These are phyloP conservation scores for Cordyceps cateniannulata DNA, from an alignment of 2,329 filamentous ascomycete species.

Conservation along the genomic window DNA sequence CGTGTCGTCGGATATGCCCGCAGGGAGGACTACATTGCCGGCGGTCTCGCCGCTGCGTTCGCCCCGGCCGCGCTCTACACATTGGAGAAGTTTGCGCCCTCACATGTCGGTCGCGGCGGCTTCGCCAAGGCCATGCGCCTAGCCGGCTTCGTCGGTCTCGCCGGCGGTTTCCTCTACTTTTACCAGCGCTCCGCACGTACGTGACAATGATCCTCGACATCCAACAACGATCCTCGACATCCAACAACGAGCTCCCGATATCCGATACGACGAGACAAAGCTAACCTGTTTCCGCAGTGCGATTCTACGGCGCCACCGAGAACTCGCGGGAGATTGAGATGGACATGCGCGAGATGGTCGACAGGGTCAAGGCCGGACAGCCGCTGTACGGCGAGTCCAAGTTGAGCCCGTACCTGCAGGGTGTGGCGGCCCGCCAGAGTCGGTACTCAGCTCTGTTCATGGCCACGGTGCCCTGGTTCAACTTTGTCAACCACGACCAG, in stretches of 20 bases:
- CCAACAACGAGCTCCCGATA: not conserved
- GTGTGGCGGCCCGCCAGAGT: slow-evolving; percentile 85
- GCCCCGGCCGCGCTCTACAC: slow-evolving; percentile 68
- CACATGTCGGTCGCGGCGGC: slow-evolving; percentile 73
- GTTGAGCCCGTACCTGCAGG: slow-evolving; percentile 85
- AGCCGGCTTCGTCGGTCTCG: slow-evolving; percentile 61
- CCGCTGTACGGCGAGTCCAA: slow-evolving; percentile 77
- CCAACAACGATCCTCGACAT: too few species aligned
- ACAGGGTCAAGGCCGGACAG: slow-evolving; percentile 88
- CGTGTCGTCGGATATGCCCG: slow-evolving; percentile 85
- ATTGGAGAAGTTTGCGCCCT: slow-evolving; percentile 81
- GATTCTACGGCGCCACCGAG: slow-evolving; percentile 93
- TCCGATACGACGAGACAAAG: not conserved
- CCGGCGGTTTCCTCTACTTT: slow-evolving; percentile 76
- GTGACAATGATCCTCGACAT: slow-evolving; percentile 24
- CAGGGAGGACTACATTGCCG: slow-evolving; percentile 72
- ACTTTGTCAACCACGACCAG: slow-evolving; percentile 93
- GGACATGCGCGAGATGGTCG: slow-evolving; percentile 98
- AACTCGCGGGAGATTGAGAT: slow-evolving; percentile 87
- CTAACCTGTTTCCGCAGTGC: slow-evolving; percentile 47
- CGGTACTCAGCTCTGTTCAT: slow-evolving; percentile 81
- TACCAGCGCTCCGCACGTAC: slow-evolving; percentile 80
- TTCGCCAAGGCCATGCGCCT: slow-evolving; percentile 81
- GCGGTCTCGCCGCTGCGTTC: slow-evolving; percentile 59
- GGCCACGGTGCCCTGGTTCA: slow-evolving; percentile 90